Percentiles rank a stretch among this genome's conserved stretches.
Evolutionary conservation across 768 basidiomycete genomes (phyloP).

Genomic region (Rhizopogon vesiculosus): DNA sequence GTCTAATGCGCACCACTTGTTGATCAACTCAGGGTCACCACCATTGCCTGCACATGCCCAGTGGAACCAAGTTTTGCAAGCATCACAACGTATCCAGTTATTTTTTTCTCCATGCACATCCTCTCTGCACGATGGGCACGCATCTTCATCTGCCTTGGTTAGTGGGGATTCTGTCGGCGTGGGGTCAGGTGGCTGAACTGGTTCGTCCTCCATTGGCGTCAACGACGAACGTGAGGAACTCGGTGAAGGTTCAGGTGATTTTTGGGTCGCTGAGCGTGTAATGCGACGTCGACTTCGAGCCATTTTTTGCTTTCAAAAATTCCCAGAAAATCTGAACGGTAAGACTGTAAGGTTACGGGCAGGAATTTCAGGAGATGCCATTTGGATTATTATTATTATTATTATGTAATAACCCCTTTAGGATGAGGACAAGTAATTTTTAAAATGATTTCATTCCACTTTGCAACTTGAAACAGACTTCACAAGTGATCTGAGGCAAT

Average conservation of each 20-base stretch:
- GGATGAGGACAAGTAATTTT: not conserved
- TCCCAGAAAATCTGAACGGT: conserved; percentile 3
- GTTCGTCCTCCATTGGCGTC: conserved; percentile 16
- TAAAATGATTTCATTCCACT: no score
- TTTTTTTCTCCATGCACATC: conserved; percentile 50
- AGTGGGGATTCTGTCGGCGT: conserved; percentile 5
- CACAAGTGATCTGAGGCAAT: no score
- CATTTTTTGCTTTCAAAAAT: conserved; percentile 27
- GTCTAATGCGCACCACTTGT: conserved; percentile 53
- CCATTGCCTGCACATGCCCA: conserved; percentile 75
- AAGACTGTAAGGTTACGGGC: conserved; percentile 7
- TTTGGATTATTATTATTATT: not conserved
- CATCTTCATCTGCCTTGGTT: conserved; percentile 22
- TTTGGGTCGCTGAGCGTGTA: conserved; percentile 32
- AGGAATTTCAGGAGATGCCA: conserved; percentile 1
- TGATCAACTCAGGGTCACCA: conserved; percentile 59
- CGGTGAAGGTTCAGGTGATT: conserved; percentile 30
- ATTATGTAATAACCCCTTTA: conserved; percentile 17
- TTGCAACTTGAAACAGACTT: not conserved
- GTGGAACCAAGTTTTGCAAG: conserved; percentile 80
- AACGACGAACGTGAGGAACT: conserved; percentile 24
- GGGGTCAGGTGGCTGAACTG: not conserved
- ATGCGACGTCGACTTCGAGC: conserved; percentile 41
- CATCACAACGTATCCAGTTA: conserved; percentile 80
- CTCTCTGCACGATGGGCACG: conserved; percentile 51